Percentiles rank a stretch among this genome's conserved stretches.
Evolutionary conservation across 2,329 filamentous ascomycete species (phyloP).

Genomic region (Chrysoporthe deuterocubensis): DNA sequence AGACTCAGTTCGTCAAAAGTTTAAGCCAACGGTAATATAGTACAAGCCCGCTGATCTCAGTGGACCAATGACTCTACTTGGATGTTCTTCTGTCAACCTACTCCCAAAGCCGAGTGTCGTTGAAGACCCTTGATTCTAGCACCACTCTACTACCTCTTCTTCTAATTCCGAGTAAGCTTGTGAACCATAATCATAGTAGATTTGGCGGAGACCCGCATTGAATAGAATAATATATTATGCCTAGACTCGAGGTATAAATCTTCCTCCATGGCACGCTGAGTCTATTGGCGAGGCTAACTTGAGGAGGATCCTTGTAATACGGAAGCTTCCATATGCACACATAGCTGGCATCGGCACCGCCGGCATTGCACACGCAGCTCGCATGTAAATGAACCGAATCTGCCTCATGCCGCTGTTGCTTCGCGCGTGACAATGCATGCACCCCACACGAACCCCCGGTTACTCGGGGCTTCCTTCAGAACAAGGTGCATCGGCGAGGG

Average conservation of each 20-base stretch:
- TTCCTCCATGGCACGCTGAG: background rate
- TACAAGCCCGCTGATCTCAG: too few relatives aligned
- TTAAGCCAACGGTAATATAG: too few relatives aligned
- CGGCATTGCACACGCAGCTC: background rate
- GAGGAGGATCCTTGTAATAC: background rate
- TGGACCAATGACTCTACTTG: too few relatives aligned
- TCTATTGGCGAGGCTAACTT: background rate
- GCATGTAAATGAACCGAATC: background rate
- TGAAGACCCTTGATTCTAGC: too few relatives aligned
- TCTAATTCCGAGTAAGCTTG: too few relatives aligned
- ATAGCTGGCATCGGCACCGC: background rate
- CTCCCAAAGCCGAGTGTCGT: too few relatives aligned
- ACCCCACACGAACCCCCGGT: background rate
- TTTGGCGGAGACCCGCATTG: too few relatives aligned
- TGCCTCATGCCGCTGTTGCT: background rate
- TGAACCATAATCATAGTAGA: too few relatives aligned
- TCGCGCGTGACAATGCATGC: background rate
- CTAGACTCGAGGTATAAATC: background rate
- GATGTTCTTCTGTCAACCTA: too few relatives aligned
- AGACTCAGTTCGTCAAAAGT: too few relatives aligned
- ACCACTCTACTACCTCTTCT: too few relatives aligned
- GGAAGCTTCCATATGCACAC: background rate
- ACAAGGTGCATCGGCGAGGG: background rate
- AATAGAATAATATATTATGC: too few relatives aligned
- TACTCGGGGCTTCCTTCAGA: background rate